Percentiles rank a stretch among this genome's conserved stretches.
Conservation (phyloP, 179 eudicot genomes). For the Dionaea muscipula region DNA sequence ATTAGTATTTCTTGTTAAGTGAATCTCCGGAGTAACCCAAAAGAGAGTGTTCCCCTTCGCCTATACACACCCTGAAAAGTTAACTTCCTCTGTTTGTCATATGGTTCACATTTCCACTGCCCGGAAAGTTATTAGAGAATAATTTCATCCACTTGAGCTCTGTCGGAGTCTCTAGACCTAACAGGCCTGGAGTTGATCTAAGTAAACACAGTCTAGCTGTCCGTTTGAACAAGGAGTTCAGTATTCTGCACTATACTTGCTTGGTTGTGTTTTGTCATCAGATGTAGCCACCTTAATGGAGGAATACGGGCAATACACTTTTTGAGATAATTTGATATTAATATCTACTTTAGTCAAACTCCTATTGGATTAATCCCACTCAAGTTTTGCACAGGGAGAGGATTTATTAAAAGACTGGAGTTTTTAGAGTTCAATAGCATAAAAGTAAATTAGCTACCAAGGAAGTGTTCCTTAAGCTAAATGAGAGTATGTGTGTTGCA, state of each 20-base stretch:
- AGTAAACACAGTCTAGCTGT: slow-evolving; percentile 97
- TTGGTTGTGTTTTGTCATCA: not conserved
- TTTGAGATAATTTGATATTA: no score
- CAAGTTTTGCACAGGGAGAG: slow-evolving; percentile 65
- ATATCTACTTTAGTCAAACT: not conserved
- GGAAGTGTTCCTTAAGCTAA: not conserved
- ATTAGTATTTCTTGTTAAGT: no score
- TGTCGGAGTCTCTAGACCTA: slow-evolving; percentile 95
- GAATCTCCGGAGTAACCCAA: no score
- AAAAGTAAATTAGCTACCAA: not conserved
- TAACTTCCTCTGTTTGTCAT: no score
- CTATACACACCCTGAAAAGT: no score
- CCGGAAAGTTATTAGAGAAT: no score
- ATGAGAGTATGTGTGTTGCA: not conserved
- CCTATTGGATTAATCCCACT: not conserved
- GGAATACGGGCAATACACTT: no score
- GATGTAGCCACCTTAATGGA: not conserved
- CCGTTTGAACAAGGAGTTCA: slow-evolving; percentile 85
- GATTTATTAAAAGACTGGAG: slow-evolving; percentile 63
- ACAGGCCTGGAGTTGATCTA: slow-evolving; percentile 90
- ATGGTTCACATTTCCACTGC: no score
- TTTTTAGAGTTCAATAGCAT: not conserved
- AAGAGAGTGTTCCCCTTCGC: no score
- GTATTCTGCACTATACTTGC: slow-evolving; percentile 22
- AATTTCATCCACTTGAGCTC: slow-evolving; percentile 92